phyloP scores from a whole-genome alignment of 2,329 filamentous ascomycete genomes.

The Ophiostoma sp. region DNA sequence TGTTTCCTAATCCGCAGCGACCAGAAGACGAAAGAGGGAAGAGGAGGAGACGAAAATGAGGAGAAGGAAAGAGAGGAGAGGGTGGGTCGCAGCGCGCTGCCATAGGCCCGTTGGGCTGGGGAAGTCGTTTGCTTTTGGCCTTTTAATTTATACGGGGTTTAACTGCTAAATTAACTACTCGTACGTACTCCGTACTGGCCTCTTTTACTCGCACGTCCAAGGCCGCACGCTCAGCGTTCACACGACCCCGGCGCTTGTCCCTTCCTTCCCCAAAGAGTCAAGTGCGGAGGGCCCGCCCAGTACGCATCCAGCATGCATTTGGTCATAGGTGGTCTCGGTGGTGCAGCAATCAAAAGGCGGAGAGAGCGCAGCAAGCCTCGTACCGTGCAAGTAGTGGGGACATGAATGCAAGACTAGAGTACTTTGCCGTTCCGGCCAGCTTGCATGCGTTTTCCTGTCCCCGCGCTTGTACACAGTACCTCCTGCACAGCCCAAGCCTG shows the following conservation, averaged over 20 bases:
- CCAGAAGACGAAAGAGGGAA: background rate
- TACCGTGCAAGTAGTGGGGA: background rate
- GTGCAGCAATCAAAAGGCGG: background rate
- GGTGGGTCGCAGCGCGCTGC: background rate
- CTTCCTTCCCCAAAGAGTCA: constrained; percentile 3
- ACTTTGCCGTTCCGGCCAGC: too few species aligned
- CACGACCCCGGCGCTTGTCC: background rate
- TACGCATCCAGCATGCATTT: background rate
- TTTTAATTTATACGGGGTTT: too few species aligned
- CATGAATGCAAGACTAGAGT: background rate
- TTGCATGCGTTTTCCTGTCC: too few species aligned
- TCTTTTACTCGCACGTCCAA: too few species aligned
- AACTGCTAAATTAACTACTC: too few species aligned
- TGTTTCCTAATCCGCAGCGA: background rate
- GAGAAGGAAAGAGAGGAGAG: background rate
- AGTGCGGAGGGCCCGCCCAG: background rate
- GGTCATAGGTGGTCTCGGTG: background rate
- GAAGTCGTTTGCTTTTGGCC: background rate
- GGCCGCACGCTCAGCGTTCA: background rate
- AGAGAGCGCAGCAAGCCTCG: background rate
- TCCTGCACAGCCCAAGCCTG: background rate
- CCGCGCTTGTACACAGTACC: background rate
- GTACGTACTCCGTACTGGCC: too few species aligned
- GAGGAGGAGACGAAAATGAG: background rate
- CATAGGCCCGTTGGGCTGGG: background rate